Evolutionary conservation across 164 flowering plant species (phyloP).

Genomic region (Aristolochia californica): DNA sequence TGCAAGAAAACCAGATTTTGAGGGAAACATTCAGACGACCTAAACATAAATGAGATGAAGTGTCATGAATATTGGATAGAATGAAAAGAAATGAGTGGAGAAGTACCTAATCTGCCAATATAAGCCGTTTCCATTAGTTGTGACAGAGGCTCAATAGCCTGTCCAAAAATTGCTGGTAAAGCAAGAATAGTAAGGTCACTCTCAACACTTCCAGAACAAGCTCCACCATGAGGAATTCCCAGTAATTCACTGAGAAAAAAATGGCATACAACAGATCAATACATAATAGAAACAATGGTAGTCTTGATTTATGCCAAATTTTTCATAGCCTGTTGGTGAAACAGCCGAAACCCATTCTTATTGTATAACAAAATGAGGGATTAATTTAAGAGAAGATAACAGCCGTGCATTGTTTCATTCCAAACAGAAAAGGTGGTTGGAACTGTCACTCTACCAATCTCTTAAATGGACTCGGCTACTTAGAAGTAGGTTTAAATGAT

Average conservation of each 20-base stretch:
- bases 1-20: no score
- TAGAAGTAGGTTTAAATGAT: background rate
- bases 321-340: background rate
- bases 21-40: no score
- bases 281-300: background rate
- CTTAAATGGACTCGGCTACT: no score
- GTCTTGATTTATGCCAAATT: no score
- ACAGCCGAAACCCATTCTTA: background rate
- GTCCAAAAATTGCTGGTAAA: conserved; percentile 85
- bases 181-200: conserved; percentile 63
- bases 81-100: no score
- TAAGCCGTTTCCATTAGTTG: conserved; percentile 94
- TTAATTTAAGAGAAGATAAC: background rate
- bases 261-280: background rate
- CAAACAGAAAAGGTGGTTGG: no score
- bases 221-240: conserved; percentile 10
- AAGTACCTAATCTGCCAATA: conserved; percentile 79
- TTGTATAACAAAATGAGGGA: background rate
- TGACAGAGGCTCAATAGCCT: conserved; percentile 79
- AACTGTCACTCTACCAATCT: no score
- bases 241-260: conserved; percentile 23
- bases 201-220: conserved; percentile 29
- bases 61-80: no score
- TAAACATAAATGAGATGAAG: no score
- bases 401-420: background rate